Conservation (phyloP, 306 rosid species). For the Ormosia semicastrata region DNA sequence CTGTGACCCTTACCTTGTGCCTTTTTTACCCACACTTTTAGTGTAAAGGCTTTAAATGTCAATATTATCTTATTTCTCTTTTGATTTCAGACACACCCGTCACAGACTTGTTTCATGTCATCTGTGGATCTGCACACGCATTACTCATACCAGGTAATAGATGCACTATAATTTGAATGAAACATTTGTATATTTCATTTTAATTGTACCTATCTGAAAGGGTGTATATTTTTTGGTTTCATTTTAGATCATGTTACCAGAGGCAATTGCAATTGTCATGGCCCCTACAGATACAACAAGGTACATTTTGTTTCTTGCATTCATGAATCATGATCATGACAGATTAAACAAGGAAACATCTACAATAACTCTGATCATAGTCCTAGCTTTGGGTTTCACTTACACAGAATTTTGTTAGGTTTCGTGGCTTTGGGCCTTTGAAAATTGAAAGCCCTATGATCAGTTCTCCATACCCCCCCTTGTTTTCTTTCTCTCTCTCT, state of each 20-base stretch:
- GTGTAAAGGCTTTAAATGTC: conserved; percentile 15
- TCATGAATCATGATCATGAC: conserved; percentile 7
- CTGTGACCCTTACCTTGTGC: not conserved
- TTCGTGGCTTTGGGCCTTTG: not conserved
- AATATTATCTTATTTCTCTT: conserved; percentile 23
- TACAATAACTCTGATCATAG: not conserved
- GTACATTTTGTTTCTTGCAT: conserved; percentile 40
- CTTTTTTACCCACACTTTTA: not conserved
- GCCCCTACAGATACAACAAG: conserved; percentile 91
- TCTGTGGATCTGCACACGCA: conserved; percentile 98
- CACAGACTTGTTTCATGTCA: conserved; percentile 99
- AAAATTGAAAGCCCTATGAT: not conserved
- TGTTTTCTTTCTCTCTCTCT: no score
- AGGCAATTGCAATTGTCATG: conserved; percentile 99
- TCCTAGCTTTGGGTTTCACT: conserved; percentile 9
- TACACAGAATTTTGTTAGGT: not conserved
- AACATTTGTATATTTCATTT: conserved; percentile 3
- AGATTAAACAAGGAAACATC: conserved; percentile 6
- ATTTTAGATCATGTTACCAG: conserved; percentile 92
- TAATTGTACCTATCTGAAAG: conserved; percentile 15
- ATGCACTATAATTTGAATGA: conserved; percentile 14
- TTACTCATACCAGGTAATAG: conserved; percentile 94
- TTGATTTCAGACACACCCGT: conserved; percentile 86
- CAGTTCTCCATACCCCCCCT: not conserved
- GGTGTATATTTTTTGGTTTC: conserved; percentile 29